These are phyloP conservation scores for Globisporangium ultimum DNA, from an alignment of 352 stramenopile genomes.

Conservation along the genomic window DNA sequence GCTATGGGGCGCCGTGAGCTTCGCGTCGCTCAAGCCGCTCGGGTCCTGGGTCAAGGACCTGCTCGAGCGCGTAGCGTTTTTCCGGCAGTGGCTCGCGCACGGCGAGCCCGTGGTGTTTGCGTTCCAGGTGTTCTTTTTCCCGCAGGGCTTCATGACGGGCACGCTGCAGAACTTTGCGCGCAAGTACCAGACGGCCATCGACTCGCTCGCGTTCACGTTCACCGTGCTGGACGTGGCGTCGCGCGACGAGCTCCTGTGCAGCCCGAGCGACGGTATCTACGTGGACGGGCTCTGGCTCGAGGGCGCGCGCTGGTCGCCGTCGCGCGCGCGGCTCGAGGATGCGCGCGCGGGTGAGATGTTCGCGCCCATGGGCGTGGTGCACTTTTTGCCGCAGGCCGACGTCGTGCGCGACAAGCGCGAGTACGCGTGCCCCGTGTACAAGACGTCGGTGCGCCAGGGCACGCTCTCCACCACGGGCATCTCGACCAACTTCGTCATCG, in stretches of 20 bases:
- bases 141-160: constrained; percentile 95
- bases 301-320: constrained; percentile 86
- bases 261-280: constrained; percentile 90
- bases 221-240: constrained; percentile 66
- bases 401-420: constrained; percentile 55
- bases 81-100: constrained; percentile 87
- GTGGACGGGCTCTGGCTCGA: constrained; percentile 88
- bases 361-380: constrained; percentile 83
- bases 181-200: constrained; percentile 94
- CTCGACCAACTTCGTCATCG: constrained; percentile 93
- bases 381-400: constrained; percentile 87
- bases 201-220: constrained; percentile 93
- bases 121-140: constrained; percentile 95
- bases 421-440: constrained; percentile 94
- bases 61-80: constrained; percentile 87
- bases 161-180: constrained; percentile 93
- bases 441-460: constrained; percentile 91
- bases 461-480: constrained; percentile 92
- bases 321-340: constrained; percentile 67
- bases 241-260: constrained; percentile 46
- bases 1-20: constrained; percentile 88
- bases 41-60: constrained; percentile 92
- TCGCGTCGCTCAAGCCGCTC: constrained; percentile 92
- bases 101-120: constrained; percentile 90
- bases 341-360: constrained; percentile 92